Conservation (phyloP, 495 filamentous ascomycete species). For the Polyplosphaeria fusca region DNA sequence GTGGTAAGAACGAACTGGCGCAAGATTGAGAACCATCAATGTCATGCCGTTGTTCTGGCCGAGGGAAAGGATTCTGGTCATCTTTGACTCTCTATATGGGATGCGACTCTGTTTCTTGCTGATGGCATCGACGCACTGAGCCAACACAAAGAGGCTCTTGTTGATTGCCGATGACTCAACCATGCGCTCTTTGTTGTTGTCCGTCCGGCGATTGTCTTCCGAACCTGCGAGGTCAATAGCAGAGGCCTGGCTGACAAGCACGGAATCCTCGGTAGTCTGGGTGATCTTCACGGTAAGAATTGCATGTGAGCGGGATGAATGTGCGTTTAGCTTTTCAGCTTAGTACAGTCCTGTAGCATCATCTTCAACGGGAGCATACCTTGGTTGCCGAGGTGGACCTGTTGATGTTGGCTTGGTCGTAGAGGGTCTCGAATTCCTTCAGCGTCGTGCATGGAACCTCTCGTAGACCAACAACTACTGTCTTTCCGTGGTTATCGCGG, state of each 20-base stretch:
- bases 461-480: slow-evolving; percentile 84
- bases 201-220: slow-evolving; percentile 91
- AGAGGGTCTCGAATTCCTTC: slow-evolving; percentile 89
- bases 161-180: slow-evolving; percentile 98
- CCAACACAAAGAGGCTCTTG: slow-evolving; percentile 91
- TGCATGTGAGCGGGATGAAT: slow-evolving; percentile 90
- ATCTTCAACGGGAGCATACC: no score
- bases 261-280: slow-evolving; percentile 67
- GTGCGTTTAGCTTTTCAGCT: slow-evolving; percentile 87
- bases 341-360: no score
- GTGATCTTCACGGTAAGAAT: slow-evolving; percentile 87
- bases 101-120: slow-evolving; percentile 74
- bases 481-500: slow-evolving; percentile 87
- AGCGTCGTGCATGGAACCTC: slow-evolving; percentile 80
- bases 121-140: slow-evolving; percentile 96
- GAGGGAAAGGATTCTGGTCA: slow-evolving; percentile 89
- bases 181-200: slow-evolving; percentile 90
- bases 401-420: slow-evolving; percentile 93
- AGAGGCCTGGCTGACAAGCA: slow-evolving; percentile 75
- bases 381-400: slow-evolving; percentile 90
- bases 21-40: slow-evolving; percentile 94
- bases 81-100: slow-evolving; percentile 92
- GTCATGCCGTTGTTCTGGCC: slow-evolving; percentile 96
- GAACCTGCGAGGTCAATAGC: slow-evolving; percentile 96
- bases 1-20: slow-evolving; percentile 81